Evolutionary conservation across 306 rosid species (phyloP).

Genomic region (Rosa rugosa): DNA sequence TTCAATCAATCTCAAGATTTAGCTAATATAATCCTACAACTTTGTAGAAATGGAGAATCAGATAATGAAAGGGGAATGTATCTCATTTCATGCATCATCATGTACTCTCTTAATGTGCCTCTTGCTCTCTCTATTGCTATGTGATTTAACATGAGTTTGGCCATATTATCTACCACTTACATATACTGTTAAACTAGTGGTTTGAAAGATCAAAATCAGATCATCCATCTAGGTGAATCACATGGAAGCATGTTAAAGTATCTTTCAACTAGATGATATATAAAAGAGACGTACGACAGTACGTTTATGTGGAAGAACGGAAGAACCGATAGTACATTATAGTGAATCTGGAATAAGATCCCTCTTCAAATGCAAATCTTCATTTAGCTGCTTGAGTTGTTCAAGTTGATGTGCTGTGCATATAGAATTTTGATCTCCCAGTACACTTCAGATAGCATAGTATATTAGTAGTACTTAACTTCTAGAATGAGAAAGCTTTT

Average conservation of each 20-base stretch:
- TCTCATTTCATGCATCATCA: background rate
- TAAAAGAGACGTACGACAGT: background rate
- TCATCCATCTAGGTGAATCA: background rate
- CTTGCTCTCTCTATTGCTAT: background rate
- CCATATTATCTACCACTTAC: background rate
- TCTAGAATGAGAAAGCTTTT: background rate
- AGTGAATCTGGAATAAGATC: background rate
- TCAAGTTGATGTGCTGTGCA: background rate
- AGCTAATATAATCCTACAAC: background rate
- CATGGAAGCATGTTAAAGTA: constrained; percentile 1
- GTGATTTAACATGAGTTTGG: background rate
- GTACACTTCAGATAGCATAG: background rate
- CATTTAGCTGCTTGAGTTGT: background rate
- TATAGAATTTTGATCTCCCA: background rate
- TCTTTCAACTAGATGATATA: background rate
- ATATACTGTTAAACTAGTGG: background rate
- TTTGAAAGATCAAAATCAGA: background rate
- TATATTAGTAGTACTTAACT: background rate
- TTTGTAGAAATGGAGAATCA: background rate
- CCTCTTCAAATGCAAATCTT: constrained; percentile 2
- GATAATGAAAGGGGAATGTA: background rate
- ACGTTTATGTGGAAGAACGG: background rate
- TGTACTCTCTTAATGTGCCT: background rate
- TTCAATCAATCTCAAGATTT: constrained; percentile 1
- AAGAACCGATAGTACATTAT: background rate